A percentile compares a stretch with the other conserved stretches of the same genome.
Conservation (phyloP, 148 eudicot genomes). For the Rhododendron griersonianum region DNA sequence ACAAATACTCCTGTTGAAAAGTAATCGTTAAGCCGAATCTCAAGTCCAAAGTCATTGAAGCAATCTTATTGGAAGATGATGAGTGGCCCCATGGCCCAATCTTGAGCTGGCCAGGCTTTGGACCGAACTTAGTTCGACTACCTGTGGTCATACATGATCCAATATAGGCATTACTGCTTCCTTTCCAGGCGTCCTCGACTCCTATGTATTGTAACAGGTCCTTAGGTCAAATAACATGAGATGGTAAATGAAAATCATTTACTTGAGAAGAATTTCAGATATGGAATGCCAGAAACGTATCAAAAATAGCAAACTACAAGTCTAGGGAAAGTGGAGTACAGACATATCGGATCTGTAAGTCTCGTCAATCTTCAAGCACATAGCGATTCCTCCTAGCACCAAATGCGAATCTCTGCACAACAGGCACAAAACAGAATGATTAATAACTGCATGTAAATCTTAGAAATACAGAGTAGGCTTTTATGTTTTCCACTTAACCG, state of each 20-base stretch:
- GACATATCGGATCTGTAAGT: background rate
- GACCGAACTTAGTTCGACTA: background rate
- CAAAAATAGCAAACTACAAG: background rate
- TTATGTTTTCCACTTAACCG: conserved; percentile 28
- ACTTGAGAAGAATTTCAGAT: background rate
- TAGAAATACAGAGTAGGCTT: background rate
- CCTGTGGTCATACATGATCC: background rate
- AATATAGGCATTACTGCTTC: background rate
- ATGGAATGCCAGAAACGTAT: background rate
- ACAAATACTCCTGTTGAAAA: background rate
- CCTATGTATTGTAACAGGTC: background rate
- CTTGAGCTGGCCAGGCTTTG: background rate
- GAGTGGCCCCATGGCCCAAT: background rate
- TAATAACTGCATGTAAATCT: background rate
- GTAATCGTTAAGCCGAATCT: background rate
- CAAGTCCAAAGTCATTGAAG: background rate
- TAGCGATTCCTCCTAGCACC: conserved; percentile 89
- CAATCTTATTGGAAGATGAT: background rate
- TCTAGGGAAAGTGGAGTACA: background rate
- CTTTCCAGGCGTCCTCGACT: background rate
- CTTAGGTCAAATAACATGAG: background rate
- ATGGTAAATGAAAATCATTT: background rate
- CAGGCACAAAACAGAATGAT: background rate
- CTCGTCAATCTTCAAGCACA: conserved; percentile 61
- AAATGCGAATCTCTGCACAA: conserved; percentile 72